Evolutionary conservation across 148 eudicot species (phyloP).

Genomic region (Persicaria maculosa): DNA sequence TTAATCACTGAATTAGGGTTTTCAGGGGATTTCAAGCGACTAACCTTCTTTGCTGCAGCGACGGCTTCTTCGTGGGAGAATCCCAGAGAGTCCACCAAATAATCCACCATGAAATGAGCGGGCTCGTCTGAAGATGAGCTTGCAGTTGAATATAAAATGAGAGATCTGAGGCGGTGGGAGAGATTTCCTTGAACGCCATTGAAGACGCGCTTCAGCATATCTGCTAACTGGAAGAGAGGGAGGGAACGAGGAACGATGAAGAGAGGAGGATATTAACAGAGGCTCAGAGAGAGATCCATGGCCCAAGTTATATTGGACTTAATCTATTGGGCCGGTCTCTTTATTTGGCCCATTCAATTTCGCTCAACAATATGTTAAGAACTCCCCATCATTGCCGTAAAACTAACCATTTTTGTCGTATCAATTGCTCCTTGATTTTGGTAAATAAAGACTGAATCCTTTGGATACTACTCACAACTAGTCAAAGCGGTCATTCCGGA

Average conservation of each 20-base stretch:
- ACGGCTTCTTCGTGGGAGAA: conserved; percentile 20
- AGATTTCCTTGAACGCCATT: conserved; percentile 6
- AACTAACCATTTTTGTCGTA: no score
- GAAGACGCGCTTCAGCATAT: conserved; percentile 5
- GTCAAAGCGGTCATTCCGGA: no score
- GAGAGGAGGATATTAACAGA: not conserved
- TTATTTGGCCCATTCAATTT: no score
- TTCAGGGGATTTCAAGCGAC: conserved; percentile 14
- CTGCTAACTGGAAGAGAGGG: not conserved
- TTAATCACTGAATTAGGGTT: conserved; percentile 15
- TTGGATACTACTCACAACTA: no score
- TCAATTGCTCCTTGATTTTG: no score
- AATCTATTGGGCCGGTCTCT: not conserved
- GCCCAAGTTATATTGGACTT: not conserved
- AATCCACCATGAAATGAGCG: conserved; percentile 15
- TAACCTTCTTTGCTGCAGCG: conserved; percentile 14
- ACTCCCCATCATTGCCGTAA: no score
- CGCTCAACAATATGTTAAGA: no score
- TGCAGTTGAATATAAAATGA: not conserved
- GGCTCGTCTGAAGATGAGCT: not conserved
- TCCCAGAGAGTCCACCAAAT: conserved; percentile 19
- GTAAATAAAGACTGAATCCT: no score
- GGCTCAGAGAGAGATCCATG: no score
- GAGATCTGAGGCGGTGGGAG: not conserved
- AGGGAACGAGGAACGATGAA: not conserved